Evolutionary conservation across 192 early-diverging fungal species (phyloP).

Genomic region (Backusella mclennaniae): DNA sequence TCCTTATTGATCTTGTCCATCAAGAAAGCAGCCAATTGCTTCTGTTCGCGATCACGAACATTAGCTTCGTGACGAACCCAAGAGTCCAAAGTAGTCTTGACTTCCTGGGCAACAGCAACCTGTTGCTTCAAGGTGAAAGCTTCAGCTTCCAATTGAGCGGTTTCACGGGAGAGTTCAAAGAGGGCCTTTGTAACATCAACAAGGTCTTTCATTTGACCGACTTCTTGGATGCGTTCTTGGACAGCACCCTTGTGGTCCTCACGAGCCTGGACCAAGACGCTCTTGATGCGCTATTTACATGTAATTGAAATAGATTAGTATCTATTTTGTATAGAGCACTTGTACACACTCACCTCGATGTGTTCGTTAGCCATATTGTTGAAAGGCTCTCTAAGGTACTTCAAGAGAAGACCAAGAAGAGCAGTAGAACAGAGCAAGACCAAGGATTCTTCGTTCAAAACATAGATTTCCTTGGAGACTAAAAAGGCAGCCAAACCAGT

Average conservation of each 20-base stretch:
- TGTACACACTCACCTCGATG: slow-evolving; percentile 26
- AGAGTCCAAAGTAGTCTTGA: slow-evolving; percentile 87
- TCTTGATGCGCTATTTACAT: slow-evolving; percentile 69
- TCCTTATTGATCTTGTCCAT: slow-evolving; percentile 77
- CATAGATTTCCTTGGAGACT: slow-evolving; percentile 98
- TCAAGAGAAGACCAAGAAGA: slow-evolving; percentile 77
- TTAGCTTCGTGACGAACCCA: slow-evolving; percentile 97
- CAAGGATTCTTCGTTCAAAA: slow-evolving; percentile 91
- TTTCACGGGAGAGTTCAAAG: slow-evolving; percentile 94
- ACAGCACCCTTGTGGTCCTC: slow-evolving; percentile 91
- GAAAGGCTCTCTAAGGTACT: slow-evolving; percentile 79
- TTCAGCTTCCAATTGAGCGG: slow-evolving; percentile 91
- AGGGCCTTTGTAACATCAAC: slow-evolving; percentile 92
- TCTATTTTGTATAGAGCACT: no score
- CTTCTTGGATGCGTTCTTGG: slow-evolving; percentile 84
- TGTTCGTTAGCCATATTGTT: slow-evolving; percentile 72
- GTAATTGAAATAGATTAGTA: background rate
- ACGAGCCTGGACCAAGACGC: slow-evolving; percentile 80
- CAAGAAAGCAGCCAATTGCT: slow-evolving; percentile 78
- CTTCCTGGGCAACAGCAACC: slow-evolving; percentile 73
- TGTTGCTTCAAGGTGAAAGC: slow-evolving; percentile 95
- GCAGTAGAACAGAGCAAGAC: slow-evolving; percentile 79
- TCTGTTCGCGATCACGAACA: slow-evolving; percentile 93
- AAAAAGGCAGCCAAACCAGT: slow-evolving; percentile 84
- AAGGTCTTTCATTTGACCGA: slow-evolving; percentile 90